A percentile compares a stretch with the other conserved stretches of the same genome.
These are phyloP conservation scores for Shiraia sp. DNA, from an alignment of 2,329 filamentous ascomycete species.

Conservation along the genomic window DNA sequence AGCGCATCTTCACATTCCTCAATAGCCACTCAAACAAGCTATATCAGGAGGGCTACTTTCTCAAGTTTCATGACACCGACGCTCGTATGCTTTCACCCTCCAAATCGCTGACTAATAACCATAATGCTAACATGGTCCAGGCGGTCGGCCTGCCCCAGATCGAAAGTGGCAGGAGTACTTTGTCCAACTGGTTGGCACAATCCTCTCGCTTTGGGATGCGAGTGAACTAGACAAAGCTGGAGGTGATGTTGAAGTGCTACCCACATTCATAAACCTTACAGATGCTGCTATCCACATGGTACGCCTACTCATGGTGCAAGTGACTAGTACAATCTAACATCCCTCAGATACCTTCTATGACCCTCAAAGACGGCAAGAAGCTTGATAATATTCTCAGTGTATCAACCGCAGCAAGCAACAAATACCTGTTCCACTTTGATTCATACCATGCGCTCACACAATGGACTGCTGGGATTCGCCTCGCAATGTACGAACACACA, in stretches of 20 bases:
- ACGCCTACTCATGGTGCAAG: constrained; percentile 22
- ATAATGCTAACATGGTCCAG: constrained; percentile 53
- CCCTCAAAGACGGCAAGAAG: constrained; percentile 81
- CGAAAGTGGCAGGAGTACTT: constrained; percentile 96
- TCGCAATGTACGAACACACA: constrained; percentile 92
- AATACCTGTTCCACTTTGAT: constrained; percentile 95
- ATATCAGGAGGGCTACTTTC: constrained; percentile 96
- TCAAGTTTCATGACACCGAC: constrained; percentile 95
- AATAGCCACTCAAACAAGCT: constrained; percentile 96
- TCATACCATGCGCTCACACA: constrained; percentile 90
- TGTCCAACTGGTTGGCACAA: constrained; percentile 92
- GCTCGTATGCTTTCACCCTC: constrained; percentile 65
- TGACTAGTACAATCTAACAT: constrained; percentile 18
- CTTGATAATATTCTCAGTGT: constrained; percentile 94
- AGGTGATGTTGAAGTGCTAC: constrained; percentile 80
- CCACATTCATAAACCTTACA: constrained; percentile 94
- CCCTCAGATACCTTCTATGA: constrained; percentile 67
- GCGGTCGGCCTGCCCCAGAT: constrained; percentile 83
- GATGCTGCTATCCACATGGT: constrained; percentile 99
- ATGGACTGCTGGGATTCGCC: constrained; percentile 92
- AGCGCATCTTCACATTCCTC: constrained; percentile 90
- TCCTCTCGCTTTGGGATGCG: constrained; percentile 94
- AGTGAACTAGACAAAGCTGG: constrained; percentile 86
- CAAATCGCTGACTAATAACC: neutral
- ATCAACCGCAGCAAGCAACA: constrained; percentile 92